Evolutionary conservation across 129 eudicot species (phyloP).

Genomic region (Tanacetum coccineum): DNA sequence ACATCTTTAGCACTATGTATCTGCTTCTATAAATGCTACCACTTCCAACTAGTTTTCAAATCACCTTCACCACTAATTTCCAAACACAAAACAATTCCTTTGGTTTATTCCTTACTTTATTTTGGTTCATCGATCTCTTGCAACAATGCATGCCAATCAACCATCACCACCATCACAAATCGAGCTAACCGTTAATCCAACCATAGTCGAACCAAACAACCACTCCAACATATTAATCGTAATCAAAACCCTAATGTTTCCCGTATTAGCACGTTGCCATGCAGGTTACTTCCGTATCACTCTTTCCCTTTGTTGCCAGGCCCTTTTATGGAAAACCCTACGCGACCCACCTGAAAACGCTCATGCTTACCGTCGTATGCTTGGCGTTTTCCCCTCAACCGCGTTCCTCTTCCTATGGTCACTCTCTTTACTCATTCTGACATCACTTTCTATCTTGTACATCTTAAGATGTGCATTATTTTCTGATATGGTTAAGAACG

Average conservation of each 20-base stretch:
- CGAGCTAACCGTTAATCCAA: conserved; percentile 16
- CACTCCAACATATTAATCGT: not conserved
- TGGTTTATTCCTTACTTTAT: too few species aligned
- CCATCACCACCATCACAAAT: conserved; percentile 18
- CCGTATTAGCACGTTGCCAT: conserved; percentile 44
- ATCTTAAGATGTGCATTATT: conserved; percentile 40
- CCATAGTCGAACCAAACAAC: not conserved
- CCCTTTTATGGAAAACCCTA: conserved; percentile 67
- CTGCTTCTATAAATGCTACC: not conserved
- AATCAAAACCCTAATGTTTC: conserved; percentile 22
- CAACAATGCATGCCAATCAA: conserved; percentile 14
- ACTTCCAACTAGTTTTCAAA: not conserved
- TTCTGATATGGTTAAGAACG: conserved; percentile 49
- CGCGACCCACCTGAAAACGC: conserved; percentile 36
- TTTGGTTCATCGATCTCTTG: too few species aligned
- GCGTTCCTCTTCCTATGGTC: conserved; percentile 53
- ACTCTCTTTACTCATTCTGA: conserved; percentile 37
- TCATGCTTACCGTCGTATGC: conserved; percentile 31
- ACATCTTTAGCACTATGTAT: too few species aligned
- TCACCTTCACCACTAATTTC: not conserved
- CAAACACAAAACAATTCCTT: not conserved
- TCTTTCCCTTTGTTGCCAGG: conserved; percentile 57
- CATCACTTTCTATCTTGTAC: conserved; percentile 45
- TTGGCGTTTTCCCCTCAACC: conserved; percentile 29
- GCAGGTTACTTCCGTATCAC: conserved; percentile 77